Percentiles rank a stretch among this genome's conserved stretches.
Evolutionary conservation across 1,139 yeast species (phyloP).

Genomic region (Ogataea hybrid): DNA sequence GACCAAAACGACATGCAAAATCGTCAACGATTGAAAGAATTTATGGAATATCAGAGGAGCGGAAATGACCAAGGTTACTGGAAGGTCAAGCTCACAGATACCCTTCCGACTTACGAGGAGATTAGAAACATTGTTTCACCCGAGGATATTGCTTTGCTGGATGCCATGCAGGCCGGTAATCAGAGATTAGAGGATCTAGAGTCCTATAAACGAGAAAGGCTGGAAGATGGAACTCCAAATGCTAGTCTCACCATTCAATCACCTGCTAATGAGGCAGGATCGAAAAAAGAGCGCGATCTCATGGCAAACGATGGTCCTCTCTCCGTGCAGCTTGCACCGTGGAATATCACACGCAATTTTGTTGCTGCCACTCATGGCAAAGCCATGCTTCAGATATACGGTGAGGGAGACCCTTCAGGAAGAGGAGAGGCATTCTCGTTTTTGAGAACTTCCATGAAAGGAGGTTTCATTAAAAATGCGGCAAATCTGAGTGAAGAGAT

Average conservation of each 20-base stretch:
- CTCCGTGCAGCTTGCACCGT: constrained; percentile 88
- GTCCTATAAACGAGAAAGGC: constrained; percentile 28
- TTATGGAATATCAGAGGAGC: constrained; percentile 94
- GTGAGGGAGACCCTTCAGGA: constrained; percentile 97
- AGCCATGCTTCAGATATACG: constrained; percentile 93
- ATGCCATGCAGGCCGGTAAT: constrained; percentile 92
- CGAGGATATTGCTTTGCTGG: constrained; percentile 84
- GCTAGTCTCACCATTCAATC: constrained; percentile 7
- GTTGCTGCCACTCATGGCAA: constrained; percentile 94
- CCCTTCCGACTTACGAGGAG: constrained; percentile 74
- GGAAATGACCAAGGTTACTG: constrained; percentile 96
- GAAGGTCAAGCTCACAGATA: constrained; percentile 78
- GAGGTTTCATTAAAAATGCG: constrained; percentile 61
- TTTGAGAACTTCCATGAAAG: constrained; percentile 89
- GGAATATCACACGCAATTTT: constrained; percentile 91
- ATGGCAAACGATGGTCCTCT: constrained; percentile 41
- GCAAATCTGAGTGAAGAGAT: constrained; percentile 11
- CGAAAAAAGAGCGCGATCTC: constrained; percentile 28
- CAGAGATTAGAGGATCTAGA: constrained; percentile 42
- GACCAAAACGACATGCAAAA: constrained; percentile 98
- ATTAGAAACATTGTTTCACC: constrained; percentile 87
- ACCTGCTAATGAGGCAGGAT: constrained; percentile 2
- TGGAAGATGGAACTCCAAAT: constrained; percentile 14
- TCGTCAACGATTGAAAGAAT: constrained; percentile 91
- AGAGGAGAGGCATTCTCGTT: constrained; percentile 90